Conservation (phyloP, 768 basidiomycete genomes). For the Lactifluus pinguis region DNA sequence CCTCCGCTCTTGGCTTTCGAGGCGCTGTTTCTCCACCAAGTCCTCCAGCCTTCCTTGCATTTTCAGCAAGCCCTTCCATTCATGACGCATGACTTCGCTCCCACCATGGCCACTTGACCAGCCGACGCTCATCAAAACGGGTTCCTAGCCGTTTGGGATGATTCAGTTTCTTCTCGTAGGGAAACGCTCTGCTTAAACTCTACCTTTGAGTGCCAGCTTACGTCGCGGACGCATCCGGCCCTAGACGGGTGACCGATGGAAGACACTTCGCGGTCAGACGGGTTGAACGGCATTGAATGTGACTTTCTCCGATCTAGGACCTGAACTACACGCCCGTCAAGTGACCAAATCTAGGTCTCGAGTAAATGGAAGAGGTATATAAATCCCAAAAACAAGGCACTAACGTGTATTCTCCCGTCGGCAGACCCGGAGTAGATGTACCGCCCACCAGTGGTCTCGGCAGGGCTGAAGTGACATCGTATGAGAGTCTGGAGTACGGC, state of each 20-base stretch:
- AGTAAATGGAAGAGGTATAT: background rate
- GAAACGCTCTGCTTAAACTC: background rate
- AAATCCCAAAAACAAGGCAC: slow-evolving; percentile 18
- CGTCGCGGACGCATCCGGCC: slow-evolving; percentile 73
- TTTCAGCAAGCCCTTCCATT: slow-evolving; percentile 91
- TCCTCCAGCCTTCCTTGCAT: slow-evolving; percentile 60
- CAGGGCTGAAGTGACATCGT: slow-evolving; percentile 92
- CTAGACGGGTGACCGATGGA: slow-evolving; percentile 25
- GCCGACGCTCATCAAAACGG: slow-evolving; percentile 83
- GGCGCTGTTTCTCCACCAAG: slow-evolving; percentile 49
- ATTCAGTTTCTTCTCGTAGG: background rate
- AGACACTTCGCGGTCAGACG: slow-evolving; percentile 48
- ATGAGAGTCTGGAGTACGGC: slow-evolving; percentile 86
- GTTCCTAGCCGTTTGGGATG: slow-evolving; percentile 43
- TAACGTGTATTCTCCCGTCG: slow-evolving; percentile 77
- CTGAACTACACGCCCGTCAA: slow-evolving; percentile 82
- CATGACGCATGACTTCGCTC: slow-evolving; percentile 82
- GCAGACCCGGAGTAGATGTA: slow-evolving; percentile 93
- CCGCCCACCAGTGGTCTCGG: slow-evolving; percentile 81
- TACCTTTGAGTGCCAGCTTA: slow-evolving; percentile 89
- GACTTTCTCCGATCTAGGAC: slow-evolving; percentile 73
- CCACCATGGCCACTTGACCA: slow-evolving; percentile 65
- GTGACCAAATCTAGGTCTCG: slow-evolving; percentile 77
- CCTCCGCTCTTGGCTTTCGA: slow-evolving; percentile 27
- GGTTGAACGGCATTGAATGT: slow-evolving; percentile 60